Percentiles rank a stretch among this genome's conserved stretches.
Evolutionary conservation across 352 stramenopile species (phyloP).

Genomic region (Phytophthora constricta): DNA sequence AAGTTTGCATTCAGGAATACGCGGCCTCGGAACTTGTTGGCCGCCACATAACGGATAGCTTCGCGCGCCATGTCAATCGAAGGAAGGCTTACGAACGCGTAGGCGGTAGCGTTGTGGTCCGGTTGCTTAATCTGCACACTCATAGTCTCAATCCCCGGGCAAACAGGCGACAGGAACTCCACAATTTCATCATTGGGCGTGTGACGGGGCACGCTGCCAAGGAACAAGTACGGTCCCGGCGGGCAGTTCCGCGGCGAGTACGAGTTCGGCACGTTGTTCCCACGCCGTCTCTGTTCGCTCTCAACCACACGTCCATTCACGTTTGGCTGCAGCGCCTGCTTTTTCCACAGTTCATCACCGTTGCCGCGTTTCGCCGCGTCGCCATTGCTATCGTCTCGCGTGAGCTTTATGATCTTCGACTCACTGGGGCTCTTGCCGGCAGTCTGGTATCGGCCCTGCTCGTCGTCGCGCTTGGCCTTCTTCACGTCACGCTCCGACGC

Average conservation of each 20-base stretch:
- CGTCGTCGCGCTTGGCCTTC: constrained; percentile 39
- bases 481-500: constrained; percentile 32
- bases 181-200: constrained; percentile 50
- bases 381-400: constrained; percentile 24
- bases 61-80: constrained; percentile 58
- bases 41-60: constrained; percentile 55
- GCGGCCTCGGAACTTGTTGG: constrained; percentile 46
- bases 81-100: constrained; percentile 74
- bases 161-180: constrained; percentile 57
- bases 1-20: constrained; percentile 70
- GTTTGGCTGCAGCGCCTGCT: constrained; percentile 4
- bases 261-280: constrained; percentile 17
- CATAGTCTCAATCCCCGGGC: constrained; percentile 48
- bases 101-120: constrained; percentile 42
- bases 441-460: constrained; percentile 5
- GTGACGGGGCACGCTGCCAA: constrained; percentile 66
- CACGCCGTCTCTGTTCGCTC: constrained; percentile 27
- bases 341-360: constrained; percentile 23
- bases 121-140: constrained; percentile 71
- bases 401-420: constrained; percentile 26
- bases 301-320: constrained; percentile 29
- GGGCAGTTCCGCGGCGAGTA: constrained; percentile 52
- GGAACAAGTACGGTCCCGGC: constrained; percentile 72
- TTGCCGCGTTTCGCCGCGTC: neutral
- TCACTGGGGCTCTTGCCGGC: constrained; percentile 9